Conservation (phyloP, 2,329 filamentous ascomycete species). For the Orbilia oligospora region DNA sequence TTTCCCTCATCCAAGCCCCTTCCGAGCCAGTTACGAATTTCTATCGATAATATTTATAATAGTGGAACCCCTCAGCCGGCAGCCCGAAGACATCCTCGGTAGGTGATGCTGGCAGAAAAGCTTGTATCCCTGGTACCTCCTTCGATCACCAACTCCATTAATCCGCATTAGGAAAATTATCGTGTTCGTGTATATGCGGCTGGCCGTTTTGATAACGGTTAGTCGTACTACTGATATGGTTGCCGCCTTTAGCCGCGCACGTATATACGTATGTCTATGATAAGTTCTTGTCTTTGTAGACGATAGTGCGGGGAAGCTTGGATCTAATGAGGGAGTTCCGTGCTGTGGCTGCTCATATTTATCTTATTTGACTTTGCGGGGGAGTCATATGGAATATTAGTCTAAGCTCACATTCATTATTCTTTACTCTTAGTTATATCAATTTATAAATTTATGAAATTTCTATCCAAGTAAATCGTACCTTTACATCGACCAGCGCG, state of each 20-base stretch:
- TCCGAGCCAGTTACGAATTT: conserved; percentile 14
- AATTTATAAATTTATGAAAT: no score
- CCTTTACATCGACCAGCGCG: no score
- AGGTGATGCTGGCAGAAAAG: conserved; percentile 15
- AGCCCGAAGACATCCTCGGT: conserved; percentile 13
- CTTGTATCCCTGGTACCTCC: conserved; percentile 29
- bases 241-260: conserved; percentile 24
- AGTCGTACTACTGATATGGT: background rate
- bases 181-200: conserved; percentile 2
- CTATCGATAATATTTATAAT: conserved; percentile 27
- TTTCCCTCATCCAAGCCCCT: conserved; percentile 10
- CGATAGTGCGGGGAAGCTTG: background rate
- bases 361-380: no score
- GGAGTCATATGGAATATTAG: no score
- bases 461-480: no score
- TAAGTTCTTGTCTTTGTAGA: background rate
- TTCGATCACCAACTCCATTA: conserved; percentile 6
- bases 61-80: background rate
- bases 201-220: conserved; percentile 11
- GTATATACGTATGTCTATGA: background rate
- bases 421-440: no score
- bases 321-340: no score
- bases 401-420: no score
- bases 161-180: conserved; percentile 9
- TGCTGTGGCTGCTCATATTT: no score